Evolutionary conservation across 1,284 basidiomycete genomes (phyloP), one percentile per base, ranked within the genome.

Genomic region (Apiotrichum mycotoxinovorans): DNA sequence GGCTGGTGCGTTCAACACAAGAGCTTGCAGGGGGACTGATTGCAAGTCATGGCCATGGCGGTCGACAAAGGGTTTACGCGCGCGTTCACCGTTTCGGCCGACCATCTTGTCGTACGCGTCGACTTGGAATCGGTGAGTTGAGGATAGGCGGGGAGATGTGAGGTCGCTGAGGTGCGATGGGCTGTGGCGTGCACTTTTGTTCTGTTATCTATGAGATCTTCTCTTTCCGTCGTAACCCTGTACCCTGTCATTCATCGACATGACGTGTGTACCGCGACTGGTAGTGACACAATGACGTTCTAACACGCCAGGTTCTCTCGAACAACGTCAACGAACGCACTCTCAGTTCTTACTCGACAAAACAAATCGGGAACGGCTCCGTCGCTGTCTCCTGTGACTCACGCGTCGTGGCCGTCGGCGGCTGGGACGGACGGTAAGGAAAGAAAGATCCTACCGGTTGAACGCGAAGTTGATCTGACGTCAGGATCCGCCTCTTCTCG

Each of bases 391-490:
- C 84, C n/a, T 80, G 84, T 38, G 85, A 88, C 66, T 88, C 85
- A 0, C 81, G 82, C 27, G 83, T 93, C 0, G 88, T 89, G 62
- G 89, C 88, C 0, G 78, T 91, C 1, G 91, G 87, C 3, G 88
- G 90, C 1, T 94, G 91, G 91, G 91, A 94, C 64, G 91, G 91
- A 34, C 84, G 81, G 91, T 91, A 63, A 66, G 86, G 75, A 9
- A n/a, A n/a, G n/a, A n/a, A n/a, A n/a, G 23, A 34, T 52, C 18
- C 27, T 25, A 38, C 42, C 14, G 10, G n/a, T 33, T 26, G 45
- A 15, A n/a, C n/a, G n/a, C n/a, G n/a, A n/a, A n/a, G n/a, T n/a
- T n/a, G 25, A 25, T 22, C 41, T 54, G 50, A 55, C 43, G 34
- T 1, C 67, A 92, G 90, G 57, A 81, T 91, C 38, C 83, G 88